Base-by-base conservation (phyloP, 768 basidiomycete species). In the Phlebiopsis flavidoalba region DNA sequence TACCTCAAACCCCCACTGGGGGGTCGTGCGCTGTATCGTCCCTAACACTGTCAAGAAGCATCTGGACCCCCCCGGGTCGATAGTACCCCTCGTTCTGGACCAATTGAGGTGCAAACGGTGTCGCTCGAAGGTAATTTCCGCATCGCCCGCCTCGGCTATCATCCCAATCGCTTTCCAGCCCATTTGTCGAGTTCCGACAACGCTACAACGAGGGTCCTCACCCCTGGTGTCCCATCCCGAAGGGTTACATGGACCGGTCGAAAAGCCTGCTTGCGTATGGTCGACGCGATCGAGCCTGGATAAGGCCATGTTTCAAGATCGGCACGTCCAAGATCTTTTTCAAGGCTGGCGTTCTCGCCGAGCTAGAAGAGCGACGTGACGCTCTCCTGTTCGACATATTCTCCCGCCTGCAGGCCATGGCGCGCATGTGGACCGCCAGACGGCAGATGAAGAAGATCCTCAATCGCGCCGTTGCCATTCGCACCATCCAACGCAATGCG, bases 261-360 rank as follows among this genome's bases (percentile, higher is more conserved):
- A 7, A 94, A 95, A 71, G 95, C 97, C 1, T 96, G 91, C 66
- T 78, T 90, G 37, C 83, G 91, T 6, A 98, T 99, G 85, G 89
- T 97, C 36, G 87, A 87, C 60, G 85, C 91, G 5, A 79, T 98
- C 47, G 91, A 95, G 51, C 83, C n/a, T 99, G 37, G 95, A 97
- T 70, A 86, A 89, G 52, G 77, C 83, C 3, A 80, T 87, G 19
- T 97, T n/a, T 87, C 81, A 91, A 88, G 68, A 91, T 98, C 57
- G 97, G 97, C 6, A 93, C 92, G 0, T 96, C 94, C 40, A 99
- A 99, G 76, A 91, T 98, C 62, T 99, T 98, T 79, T 98, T 99
- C 85, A 98, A 98, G 71, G 95, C 97, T 1, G 95, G 96, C 3
- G 93, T 97, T 3, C 81, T 99, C 15, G 97, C 97, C 35, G 96